A percentile compares a stretch with the other conserved stretches of the same genome.
Conservation (phyloP, 2,329 filamentous ascomycete species). For the Aaosphaeria pasadenensis region DNA sequence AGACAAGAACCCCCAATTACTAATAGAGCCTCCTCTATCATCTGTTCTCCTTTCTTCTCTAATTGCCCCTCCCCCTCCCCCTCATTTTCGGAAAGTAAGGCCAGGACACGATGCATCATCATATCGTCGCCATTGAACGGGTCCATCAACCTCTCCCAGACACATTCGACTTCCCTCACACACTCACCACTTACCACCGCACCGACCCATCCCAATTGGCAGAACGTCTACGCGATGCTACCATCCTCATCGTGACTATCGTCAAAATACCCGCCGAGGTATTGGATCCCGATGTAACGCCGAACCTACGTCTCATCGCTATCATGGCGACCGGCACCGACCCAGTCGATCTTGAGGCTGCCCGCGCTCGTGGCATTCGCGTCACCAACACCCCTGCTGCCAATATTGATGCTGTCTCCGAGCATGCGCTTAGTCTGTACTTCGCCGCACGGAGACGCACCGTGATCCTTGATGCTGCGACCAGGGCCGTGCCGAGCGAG, state of each 20-base stretch:
- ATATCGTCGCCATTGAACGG: conserved; percentile 47
- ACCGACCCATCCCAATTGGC: conserved; percentile 33
- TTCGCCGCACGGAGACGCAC: conserved; percentile 46
- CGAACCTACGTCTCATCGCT: conserved; percentile 44
- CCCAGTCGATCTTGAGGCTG: conserved; percentile 45
- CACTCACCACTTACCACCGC: conserved; percentile 37
- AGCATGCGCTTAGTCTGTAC: conserved; percentile 52
- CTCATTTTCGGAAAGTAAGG: no score
- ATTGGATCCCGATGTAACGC: conserved; percentile 36
- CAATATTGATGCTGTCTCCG: conserved; percentile 48
- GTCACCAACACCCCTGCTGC: conserved; percentile 48
- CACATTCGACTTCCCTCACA: conserved; percentile 42
- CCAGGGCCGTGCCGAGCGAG: conserved; percentile 27
- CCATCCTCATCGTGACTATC: conserved; percentile 45
- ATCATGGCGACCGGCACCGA: conserved; percentile 48
- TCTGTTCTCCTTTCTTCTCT: no score
- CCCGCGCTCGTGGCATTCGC: conserved; percentile 41
- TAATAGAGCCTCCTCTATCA: no score
- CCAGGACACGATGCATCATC: conserved; percentile 31
- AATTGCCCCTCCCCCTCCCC: no score
- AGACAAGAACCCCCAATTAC: no score
- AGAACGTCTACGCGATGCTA: conserved; percentile 44
- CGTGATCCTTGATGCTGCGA: conserved; percentile 26
- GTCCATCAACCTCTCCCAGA: conserved; percentile 40
- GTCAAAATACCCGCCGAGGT: conserved; percentile 41